Conservation (phyloP, 148 eudicot species). For the Vaccinium vitisidaea region DNA sequence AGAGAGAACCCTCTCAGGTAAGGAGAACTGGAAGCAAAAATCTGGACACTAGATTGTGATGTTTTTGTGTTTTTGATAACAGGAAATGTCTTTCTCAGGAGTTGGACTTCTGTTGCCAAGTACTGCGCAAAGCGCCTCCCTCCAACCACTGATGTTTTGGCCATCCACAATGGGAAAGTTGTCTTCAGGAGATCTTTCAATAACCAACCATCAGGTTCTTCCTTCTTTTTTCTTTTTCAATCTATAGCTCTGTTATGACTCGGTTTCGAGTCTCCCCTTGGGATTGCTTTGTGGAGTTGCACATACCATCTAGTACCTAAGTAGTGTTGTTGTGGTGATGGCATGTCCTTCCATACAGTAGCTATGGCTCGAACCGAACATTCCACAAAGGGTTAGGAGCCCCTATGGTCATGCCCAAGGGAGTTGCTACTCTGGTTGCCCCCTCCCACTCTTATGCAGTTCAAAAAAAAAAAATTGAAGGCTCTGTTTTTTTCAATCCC, state of each 20-base stretch:
- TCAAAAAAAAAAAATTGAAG: too few species aligned
- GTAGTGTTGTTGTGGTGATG: too few species aligned
- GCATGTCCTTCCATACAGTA: too few species aligned
- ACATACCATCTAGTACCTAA: too few species aligned
- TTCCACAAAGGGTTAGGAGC: too few species aligned
- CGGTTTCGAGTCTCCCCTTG: too few species aligned
- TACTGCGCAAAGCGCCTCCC: constrained; percentile 81
- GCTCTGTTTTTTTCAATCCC: neutral
- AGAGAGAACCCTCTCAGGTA: constrained; percentile 57
- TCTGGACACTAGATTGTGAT: neutral
- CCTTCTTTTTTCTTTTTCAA: neutral
- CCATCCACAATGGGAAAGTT: constrained; percentile 74
- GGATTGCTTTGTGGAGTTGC: too few species aligned
- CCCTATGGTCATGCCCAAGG: too few species aligned
- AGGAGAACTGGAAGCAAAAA: constrained; percentile 4
- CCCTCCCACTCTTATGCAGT: neutral
- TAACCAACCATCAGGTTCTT: constrained; percentile 41
- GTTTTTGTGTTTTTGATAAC: constrained; percentile 14
- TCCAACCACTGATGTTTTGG: constrained; percentile 55
- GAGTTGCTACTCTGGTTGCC: too few species aligned
- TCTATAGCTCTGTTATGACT: neutral
- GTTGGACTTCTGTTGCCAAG: constrained; percentile 67
- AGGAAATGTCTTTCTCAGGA: constrained; percentile 39
- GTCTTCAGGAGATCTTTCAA: constrained; percentile 52
- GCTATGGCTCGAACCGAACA: too few species aligned